These are phyloP conservation scores for Spathaspora girioi DNA, from an alignment of 805 yeast species.

Conservation along the genomic window DNA sequence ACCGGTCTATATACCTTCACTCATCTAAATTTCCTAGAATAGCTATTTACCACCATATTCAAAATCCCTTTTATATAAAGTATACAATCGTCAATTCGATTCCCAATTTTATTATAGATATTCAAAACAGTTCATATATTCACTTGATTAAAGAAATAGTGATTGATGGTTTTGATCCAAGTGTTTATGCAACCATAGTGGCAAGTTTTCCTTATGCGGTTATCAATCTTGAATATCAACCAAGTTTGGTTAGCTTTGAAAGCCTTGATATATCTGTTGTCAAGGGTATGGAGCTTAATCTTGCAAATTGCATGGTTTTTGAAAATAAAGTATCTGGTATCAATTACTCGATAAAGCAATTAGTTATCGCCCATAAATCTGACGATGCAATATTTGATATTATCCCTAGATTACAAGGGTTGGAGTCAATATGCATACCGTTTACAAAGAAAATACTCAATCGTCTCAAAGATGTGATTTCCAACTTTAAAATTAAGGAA, in stretches of 20 bases:
- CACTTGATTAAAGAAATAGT: background rate
- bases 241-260: background rate
- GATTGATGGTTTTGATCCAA: background rate
- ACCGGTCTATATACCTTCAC: background rate
- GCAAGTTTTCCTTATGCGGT: background rate
- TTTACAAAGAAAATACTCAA: background rate
- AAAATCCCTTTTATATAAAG: background rate
- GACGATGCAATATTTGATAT: background rate
- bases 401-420: background rate
- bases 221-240: background rate
- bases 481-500: background rate
- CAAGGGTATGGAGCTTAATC: background rate
- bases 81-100: background rate
- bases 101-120: background rate
- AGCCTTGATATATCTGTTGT: background rate
- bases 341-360: background rate
- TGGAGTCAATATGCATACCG: background rate
- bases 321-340: background rate
- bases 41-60: background rate
- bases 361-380: background rate
- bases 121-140: background rate
- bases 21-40: background rate
- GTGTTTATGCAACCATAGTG: background rate
- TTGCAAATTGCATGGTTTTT: background rate
- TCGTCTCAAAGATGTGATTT: background rate